Evolutionary conservation across 352 stramenopile genomes (phyloP).

Genomic region (Peronosclerospora sorghi): DNA sequence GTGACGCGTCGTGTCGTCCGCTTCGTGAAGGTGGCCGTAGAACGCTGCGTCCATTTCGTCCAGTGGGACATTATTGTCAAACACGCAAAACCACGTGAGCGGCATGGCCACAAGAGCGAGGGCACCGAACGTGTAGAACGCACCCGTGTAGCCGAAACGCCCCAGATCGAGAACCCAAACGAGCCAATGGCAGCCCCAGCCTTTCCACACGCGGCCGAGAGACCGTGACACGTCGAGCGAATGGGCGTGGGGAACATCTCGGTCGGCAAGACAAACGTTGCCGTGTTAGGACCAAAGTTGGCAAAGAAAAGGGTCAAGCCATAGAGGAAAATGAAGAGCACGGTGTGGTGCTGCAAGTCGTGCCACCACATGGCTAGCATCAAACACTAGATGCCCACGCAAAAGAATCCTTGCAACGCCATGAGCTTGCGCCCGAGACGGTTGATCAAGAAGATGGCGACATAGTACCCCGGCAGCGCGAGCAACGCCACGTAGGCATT

Average conservation of each 20-base stretch:
- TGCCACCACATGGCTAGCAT: constrained; percentile 56
- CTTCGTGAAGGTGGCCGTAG: constrained; percentile 26
- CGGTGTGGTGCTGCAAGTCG: constrained; percentile 30
- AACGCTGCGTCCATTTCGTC: constrained; percentile 57
- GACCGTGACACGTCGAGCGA: constrained; percentile 80
- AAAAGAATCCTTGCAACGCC: constrained; percentile 57
- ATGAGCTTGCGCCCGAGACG: constrained; percentile 55
- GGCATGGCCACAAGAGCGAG: constrained; percentile 44
- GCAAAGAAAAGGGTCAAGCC: constrained; percentile 69
- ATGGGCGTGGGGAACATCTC: constrained; percentile 83
- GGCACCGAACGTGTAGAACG: constrained; percentile 48
- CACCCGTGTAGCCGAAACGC: constrained; percentile 43
- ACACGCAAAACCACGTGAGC: constrained; percentile 53
- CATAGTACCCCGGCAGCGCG: constrained; percentile 73
- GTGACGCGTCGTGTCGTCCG: constrained; percentile 25
- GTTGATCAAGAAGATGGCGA: constrained; percentile 66
- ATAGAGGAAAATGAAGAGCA: constrained; percentile 69
- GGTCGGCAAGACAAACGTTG: constrained; percentile 85
- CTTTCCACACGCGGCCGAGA: constrained; percentile 83
- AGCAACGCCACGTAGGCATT: constrained; percentile 56
- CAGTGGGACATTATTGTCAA: constrained; percentile 45
- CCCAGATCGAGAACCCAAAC: constrained; percentile 58
- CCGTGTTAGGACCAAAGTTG: constrained; percentile 81
- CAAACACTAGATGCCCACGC: constrained; percentile 58
- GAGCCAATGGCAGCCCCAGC: constrained; percentile 61